Evolutionary conservation across 2,329 filamentous ascomycete genomes (phyloP), one percentile per base, ranked within the genome.

Genomic region (Neoascochyta sp.): DNA sequence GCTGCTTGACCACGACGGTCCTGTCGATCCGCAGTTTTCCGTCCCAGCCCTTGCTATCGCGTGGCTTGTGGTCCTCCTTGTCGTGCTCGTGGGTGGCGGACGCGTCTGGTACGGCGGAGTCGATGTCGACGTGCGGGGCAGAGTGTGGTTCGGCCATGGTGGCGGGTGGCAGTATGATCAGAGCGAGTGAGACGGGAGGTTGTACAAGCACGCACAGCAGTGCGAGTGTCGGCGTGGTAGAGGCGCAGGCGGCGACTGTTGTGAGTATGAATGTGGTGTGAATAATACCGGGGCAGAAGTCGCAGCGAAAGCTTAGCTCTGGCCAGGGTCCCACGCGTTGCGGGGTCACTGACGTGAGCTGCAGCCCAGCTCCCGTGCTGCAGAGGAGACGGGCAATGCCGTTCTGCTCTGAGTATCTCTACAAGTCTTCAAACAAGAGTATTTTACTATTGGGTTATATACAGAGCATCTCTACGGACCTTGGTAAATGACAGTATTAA

Each of bases 1-100:
- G 46, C 13, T 48, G 45, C 26, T 52, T 35, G 4, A 34, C 49
- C 8, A 33, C 39, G 15, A 57, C 32, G 2, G 80, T 73, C 51
- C 80, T 80, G 40, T 84, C 80, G 28, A 95, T 66, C 21, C 86
- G 75, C 36, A 90, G 71, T 66, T 90, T 90, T 42, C 86, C 86
- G 61, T 90, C 86, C 86, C 86, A 90, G 39, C 86, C 86, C 52
- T 64, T 67, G 45, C 61, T 64, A 27, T 66, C 58, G 31, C 56
- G 34, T 19, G 58, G 60, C 20, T 46, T 54, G 37, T 56, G 43
- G 26, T 53, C 51, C 15, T 54, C 48, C 9, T 36, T 42, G 16
- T 53, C 44, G n/a, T 46, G 30, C 20, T 54, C 39, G 29, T 31
- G 44, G 27, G 40, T 33, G 10, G 33, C 43, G 29, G 29, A 40